Base-by-base conservation (phyloP, 148 eudicot species). In the Camellia sinensis region DNA sequence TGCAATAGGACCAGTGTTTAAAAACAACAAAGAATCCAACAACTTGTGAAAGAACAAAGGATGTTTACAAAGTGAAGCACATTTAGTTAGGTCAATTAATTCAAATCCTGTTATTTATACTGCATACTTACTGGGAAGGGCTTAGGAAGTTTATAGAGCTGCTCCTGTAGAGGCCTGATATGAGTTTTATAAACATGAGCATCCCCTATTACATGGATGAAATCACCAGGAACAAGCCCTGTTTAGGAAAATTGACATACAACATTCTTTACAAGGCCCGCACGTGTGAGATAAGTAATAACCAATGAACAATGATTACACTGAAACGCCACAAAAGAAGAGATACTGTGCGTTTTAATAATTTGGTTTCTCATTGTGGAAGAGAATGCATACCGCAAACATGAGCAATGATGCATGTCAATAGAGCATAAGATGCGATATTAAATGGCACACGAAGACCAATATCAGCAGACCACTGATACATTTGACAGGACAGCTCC, bases 361-460 rank as follows among this genome's bases (percentile, higher is more conserved):
- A 45, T 45, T 71, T 1, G 7, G 41, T 2, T 71, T 4, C 7
- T 22, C 14, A 1, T 40, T 50, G 12, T 10, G 44, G 41, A 41
- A 57, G 17, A 60, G 4, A 17, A 50, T 73, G 37, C 71, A 62
- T 80, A 80, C 82, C 77, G 52, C 82, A 80, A 73, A 73, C 77
- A 72, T 80, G 77, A 37, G 82, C 82, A 65, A 80, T 73, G 77
- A 73, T 62, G 77, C 82, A 80, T 73, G 82, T 80, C 71, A 80
- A 52, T 14, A 80, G 69, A 21, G 82, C 70, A 80, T 80, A 80
- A 46, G 82, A 80, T 29, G 82, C 82, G 50, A 79, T 71, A 59
- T 71, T 70, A 71, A 71, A 61, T 21, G 81, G 81, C 54, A 79
- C 74, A 37, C 74, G 71, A 15, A 80, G 77, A 62, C 82, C 82